Conservation (phyloP, 139 green algal species). For the Asterochloris sp. region DNA sequence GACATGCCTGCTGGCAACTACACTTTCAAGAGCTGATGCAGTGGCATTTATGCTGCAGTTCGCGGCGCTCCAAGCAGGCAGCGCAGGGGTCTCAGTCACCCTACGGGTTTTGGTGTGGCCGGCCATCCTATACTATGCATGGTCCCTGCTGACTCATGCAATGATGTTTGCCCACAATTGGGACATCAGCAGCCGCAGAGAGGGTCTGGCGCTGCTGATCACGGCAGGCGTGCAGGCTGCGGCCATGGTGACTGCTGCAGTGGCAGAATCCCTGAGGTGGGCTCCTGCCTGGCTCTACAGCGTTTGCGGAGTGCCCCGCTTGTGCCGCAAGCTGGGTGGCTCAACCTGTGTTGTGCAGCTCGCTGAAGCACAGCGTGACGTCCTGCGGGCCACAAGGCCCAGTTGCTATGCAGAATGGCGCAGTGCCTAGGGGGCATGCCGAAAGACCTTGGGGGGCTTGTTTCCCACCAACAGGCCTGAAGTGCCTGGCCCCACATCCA, state of each 20-base stretch:
- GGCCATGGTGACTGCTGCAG: not conserved
- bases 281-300: not conserved
- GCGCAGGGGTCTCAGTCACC: not conserved
- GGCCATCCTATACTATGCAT: not conserved
- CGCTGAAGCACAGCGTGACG: not conserved
- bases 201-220: not conserved
- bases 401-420: not conserved
- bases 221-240: conserved; percentile 8
- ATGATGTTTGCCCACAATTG: not conserved
- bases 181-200: not conserved
- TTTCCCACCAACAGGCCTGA: not conserved
- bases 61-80: not conserved
- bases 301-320: not conserved
- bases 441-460: not conserved
- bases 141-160: not conserved
- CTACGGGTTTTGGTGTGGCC: conserved; percentile 14
- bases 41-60: not conserved
- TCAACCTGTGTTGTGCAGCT: not conserved
- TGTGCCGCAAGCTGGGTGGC: not conserved
- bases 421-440: not conserved
- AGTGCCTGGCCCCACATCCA: not conserved
- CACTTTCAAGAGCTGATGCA: not conserved
- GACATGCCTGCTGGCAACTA: not conserved
- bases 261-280: conserved; percentile 7
- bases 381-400: not conserved